These are phyloP conservation scores for Boechera stricta DNA, from an alignment of 345 rosid genomes.

Conservation along the genomic window DNA sequence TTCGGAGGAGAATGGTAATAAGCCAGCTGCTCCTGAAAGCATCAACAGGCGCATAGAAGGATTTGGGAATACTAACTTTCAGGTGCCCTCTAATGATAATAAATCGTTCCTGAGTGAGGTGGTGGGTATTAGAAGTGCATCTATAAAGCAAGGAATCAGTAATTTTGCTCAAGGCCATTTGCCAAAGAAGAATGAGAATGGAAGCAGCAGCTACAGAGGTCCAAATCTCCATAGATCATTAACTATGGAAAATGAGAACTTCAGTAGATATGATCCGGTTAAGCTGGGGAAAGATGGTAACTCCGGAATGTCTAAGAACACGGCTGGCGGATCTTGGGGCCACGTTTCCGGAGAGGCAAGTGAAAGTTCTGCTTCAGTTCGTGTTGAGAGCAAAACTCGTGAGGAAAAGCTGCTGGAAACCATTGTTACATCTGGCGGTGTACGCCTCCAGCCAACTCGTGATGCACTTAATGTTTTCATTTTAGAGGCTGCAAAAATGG, in stretches of 20 bases:
- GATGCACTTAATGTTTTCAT: constrained; percentile 89
- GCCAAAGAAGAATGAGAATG: constrained; percentile 67
- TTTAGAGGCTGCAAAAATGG: constrained; percentile 84
- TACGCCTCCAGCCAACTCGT: constrained; percentile 94
- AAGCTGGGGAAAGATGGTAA: constrained; percentile 60
- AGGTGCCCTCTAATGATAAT: constrained; percentile 74
- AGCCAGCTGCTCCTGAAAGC: constrained; percentile 65
- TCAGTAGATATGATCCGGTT: constrained; percentile 77
- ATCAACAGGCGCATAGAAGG: constrained; percentile 84
- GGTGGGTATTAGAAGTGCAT: constrained; percentile 94
- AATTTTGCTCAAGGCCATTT: constrained; percentile 75
- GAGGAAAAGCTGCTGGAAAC: constrained; percentile 93
- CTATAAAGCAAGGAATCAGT: constrained; percentile 89
- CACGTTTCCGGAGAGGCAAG: constrained; percentile 53
- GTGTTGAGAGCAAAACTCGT: constrained; percentile 65
- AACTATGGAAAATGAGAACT: constrained; percentile 67
- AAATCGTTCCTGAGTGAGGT: constrained; percentile 94
- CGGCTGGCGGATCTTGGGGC: constrained; percentile 67
- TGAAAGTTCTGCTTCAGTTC: constrained; percentile 60
- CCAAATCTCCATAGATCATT: constrained; percentile 90
- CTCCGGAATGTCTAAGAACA: constrained; percentile 55
- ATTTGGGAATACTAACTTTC: constrained; percentile 88
- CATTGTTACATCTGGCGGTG: constrained; percentile 91
- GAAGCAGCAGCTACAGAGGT: constrained; percentile 73
- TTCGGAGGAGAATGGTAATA: constrained; percentile 73